These are phyloP conservation scores for Coemansia sp. DNA, from an alignment of 192 early-diverging fungal species.

Conservation along the genomic window DNA sequence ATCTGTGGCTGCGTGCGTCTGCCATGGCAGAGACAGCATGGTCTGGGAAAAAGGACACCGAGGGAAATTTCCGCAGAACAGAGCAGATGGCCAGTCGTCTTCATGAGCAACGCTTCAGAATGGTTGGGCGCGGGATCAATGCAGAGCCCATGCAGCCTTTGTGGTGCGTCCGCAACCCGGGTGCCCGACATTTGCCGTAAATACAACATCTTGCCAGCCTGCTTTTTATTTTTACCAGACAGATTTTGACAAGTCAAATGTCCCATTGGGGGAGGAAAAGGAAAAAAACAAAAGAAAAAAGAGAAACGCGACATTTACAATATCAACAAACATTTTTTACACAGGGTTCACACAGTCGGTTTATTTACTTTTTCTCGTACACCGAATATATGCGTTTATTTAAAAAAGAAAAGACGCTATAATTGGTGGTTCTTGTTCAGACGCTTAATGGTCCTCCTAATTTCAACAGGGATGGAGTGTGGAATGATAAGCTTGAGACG, in stretches of 20 bases:
- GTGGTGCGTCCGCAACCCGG: slow-evolving; percentile 58
- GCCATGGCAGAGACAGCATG: slow-evolving; percentile 60
- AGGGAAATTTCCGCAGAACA: slow-evolving; percentile 37
- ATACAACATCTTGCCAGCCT: too few species aligned
- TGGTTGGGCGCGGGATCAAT: slow-evolving; percentile 56
- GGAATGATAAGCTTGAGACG: slow-evolving; percentile 22
- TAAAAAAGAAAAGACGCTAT: neutral
- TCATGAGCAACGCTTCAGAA: slow-evolving; percentile 61
- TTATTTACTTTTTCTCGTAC: too few species aligned
- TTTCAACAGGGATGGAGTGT: slow-evolving; percentile 15
- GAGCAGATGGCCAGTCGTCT: slow-evolving; percentile 59
- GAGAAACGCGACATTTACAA: neutral
- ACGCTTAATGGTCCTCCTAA: slow-evolving; percentile 15
- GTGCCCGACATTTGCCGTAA: neutral
- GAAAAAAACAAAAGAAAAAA: too few species aligned
- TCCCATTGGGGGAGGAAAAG: too few species aligned
- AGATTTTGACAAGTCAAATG: too few species aligned
- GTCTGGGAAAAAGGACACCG: slow-evolving; percentile 57
- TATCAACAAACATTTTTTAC: too few species aligned
- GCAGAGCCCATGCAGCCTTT: slow-evolving; percentile 66
- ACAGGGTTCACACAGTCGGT: too few species aligned
- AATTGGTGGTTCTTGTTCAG: slow-evolving; percentile 7
- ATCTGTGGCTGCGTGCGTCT: slow-evolving; percentile 61
- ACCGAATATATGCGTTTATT: too few species aligned
- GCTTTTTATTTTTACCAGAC: too few species aligned